Evolutionary conservation across 257 asterid genomes (phyloP).

Genomic region (Nicotiana noctiflora): DNA sequence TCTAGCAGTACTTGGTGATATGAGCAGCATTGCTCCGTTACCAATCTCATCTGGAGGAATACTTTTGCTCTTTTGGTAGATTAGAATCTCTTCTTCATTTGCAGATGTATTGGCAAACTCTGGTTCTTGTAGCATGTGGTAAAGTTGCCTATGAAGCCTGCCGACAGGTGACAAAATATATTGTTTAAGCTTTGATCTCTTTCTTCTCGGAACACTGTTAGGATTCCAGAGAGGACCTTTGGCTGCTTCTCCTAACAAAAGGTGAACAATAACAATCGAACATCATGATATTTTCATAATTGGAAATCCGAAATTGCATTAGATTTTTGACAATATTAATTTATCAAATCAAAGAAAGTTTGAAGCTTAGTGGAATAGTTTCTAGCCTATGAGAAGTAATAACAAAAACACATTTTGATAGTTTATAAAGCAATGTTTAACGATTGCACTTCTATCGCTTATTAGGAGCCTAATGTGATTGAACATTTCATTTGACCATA

Average conservation of each 20-base stretch:
- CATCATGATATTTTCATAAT: background rate
- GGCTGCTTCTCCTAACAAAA: background rate
- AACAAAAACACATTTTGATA: background rate
- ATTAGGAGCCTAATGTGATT: no score
- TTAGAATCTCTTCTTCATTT: slow-evolving; percentile 16
- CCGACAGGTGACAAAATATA: slow-evolving; percentile 22
- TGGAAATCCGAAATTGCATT: background rate
- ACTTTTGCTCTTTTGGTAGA: slow-evolving; percentile 20
- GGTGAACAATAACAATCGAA: background rate
- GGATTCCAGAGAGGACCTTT: slow-evolving; percentile 16
- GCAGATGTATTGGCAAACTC: background rate
- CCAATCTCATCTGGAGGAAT: slow-evolving; percentile 44
- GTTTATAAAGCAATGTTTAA: no score
- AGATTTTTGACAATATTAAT: background rate
- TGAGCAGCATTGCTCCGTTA: slow-evolving; percentile 30
- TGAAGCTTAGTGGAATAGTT: background rate
- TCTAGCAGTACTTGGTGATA: background rate
- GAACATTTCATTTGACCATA: no score
- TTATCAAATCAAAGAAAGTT: background rate
- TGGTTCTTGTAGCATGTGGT: background rate
- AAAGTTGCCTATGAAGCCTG: slow-evolving; percentile 21
- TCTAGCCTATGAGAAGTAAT: background rate
- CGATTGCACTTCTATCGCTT: no score
- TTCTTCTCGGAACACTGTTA: slow-evolving; percentile 21
- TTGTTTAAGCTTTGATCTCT: slow-evolving; percentile 29